Evolutionary conservation across 805 yeast genomes (phyloP), one percentile per base, ranked within the genome.

Genomic region (Lipomyces sp.): DNA sequence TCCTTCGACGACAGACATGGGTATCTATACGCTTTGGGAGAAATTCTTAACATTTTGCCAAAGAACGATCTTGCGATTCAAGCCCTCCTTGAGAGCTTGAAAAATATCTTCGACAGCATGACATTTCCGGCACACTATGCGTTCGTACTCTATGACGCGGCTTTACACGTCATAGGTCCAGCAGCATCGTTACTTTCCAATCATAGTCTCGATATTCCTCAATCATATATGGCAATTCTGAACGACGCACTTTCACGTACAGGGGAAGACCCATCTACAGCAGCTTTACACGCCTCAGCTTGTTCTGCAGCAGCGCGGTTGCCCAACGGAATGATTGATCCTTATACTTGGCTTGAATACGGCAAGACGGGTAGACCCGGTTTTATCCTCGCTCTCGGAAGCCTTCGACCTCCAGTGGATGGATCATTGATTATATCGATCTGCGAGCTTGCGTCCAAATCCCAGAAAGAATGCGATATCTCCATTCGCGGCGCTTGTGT

Each of bases 151-250:
- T 64, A 55, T 45, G 67, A 67, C 7, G 62, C 65, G 3, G 65
- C 69, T 5, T 55, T 67, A 8, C 70, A 51, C 11, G 65, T 64
- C 11, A 57, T 67, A 15, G 54, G 42, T 4, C 51, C 70, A 2
- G 55, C 65, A 10, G 24, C 34, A 15, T 13, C 51, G 4, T n/a
- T 56, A 5, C 18, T 57, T 50, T 7, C n/a, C 24, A 3, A n/a
- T 4, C 30, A 33, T 11, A 51, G 8, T 62, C 72, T 30, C 50
- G 62, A 2, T 79, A 80, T 71, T 77, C 74, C 65, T 82, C 79
- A 61, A 72, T 64, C 39, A 80, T 79, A 57, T 69, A 76, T 6
- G 63, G 64, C 57, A 76, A 75, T 56, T 42, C 48, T 66, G 10
- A 39, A 57, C 11, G 61, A 61, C 11, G 59, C 45, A 4, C 59